Conservation (phyloP, 2,329 filamentous ascomycete species). For the Graphium sp. region DNA sequence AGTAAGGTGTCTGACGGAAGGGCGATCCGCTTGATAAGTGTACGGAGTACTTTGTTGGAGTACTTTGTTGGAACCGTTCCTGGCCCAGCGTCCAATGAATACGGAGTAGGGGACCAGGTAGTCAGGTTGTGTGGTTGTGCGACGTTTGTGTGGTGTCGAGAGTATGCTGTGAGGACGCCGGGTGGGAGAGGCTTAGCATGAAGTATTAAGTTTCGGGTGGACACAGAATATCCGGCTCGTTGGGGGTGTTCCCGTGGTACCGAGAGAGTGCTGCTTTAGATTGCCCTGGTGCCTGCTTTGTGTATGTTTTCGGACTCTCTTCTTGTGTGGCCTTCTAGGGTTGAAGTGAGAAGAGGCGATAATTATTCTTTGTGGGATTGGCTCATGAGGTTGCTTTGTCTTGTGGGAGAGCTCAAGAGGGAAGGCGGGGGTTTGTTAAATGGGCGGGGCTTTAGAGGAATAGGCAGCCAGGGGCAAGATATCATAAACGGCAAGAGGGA, state of each 20-base stretch:
- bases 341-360: neutral
- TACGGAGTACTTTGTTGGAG: neutral
- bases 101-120: neutral
- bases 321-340: neutral
- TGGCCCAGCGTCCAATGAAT: neutral
- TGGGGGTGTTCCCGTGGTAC: neutral
- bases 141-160: neutral
- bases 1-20: neutral
- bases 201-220: constrained; percentile 17
- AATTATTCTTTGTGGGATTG: neutral
- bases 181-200: constrained; percentile 18
- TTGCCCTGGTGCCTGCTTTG: no score
- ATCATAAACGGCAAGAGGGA: no score
- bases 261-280: neutral
- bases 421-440: no score
- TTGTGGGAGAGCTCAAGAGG: no score
- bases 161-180: constrained; percentile 7
- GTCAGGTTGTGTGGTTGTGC: neutral
- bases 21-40: neutral
- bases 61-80: neutral
- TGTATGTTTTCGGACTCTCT: neutral
- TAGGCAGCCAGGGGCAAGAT: no score
- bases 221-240: constrained; percentile 6
- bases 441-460: no score
- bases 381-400: no score